A percentile compares a stretch with the other conserved stretches of the same genome.
phyloP scores from a whole-genome alignment of 2,329 filamentous ascomycete genomes.

The Penicillium occitanis region DNA sequence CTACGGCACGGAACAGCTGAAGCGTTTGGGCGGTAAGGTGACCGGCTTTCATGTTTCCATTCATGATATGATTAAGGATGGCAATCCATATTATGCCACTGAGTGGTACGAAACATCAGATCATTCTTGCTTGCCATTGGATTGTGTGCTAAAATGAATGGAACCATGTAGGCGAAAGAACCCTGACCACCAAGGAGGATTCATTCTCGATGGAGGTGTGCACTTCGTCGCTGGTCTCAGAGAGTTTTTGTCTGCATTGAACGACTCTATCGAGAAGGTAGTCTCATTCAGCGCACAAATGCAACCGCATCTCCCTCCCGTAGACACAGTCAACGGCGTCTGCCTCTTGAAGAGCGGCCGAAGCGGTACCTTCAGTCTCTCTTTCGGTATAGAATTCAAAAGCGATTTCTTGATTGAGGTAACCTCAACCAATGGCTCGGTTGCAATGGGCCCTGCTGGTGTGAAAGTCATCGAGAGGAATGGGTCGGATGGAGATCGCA shows the following conservation, averaged over 20 bases:
- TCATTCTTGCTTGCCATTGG: not conserved
- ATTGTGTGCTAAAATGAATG: not conserved
- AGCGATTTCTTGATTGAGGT: slow-evolving; percentile 17
- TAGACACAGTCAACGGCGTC: slow-evolving; percentile 65
- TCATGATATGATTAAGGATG: slow-evolving; percentile 15
- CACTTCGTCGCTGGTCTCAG: slow-evolving; percentile 67
- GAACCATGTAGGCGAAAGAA: slow-evolving; percentile 51
- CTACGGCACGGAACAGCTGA: not conserved
- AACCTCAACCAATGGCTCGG: slow-evolving; percentile 15
- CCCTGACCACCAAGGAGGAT: slow-evolving; percentile 72
- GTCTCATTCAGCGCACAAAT: slow-evolving; percentile 58
- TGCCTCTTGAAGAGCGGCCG: slow-evolving; percentile 56
- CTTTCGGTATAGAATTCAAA: slow-evolving; percentile 27
- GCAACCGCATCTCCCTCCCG: slow-evolving; percentile 59
- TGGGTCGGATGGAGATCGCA: not conserved
- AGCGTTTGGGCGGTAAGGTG: slow-evolving; percentile 8
- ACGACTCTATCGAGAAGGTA: slow-evolving; percentile 49
- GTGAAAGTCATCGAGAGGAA: slow-evolving; percentile 17
- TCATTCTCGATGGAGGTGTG: slow-evolving; percentile 73
- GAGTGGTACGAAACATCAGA: slow-evolving; percentile 46
- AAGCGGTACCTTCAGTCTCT: slow-evolving; percentile 58
- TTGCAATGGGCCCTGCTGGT: slow-evolving; percentile 5
- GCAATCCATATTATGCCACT: slow-evolving; percentile 40
- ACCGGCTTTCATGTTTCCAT: slow-evolving; percentile 10
- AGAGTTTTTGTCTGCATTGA: slow-evolving; percentile 45